Evolutionary conservation across 208 protist genomes (phyloP), one percentile per base, ranked within the genome.

Genomic region (Acanthamoeba lenticulata): DNA sequence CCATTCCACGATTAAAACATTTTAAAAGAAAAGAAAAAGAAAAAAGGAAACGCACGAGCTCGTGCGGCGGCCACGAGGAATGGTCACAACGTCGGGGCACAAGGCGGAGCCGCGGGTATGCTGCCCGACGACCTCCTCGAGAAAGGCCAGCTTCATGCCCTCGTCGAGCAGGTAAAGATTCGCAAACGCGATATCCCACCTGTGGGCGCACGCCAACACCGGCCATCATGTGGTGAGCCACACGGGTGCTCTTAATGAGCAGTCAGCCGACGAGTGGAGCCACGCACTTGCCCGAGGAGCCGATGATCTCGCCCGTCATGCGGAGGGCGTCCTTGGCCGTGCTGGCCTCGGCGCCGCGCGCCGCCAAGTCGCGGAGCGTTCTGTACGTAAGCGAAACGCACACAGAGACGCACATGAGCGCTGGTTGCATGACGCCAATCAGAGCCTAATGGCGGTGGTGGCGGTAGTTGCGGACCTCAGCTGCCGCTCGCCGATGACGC

Each of bases 151-250:
- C 57, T 91, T 91, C 40, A n/a, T 69, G 21, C 57, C 34, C 1
- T 91, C 85, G 57, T 91, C 57, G 85, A 91, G 36, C 52, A 72
- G 52, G 34, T 91, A 91, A 4, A 91, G 32, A 29, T 74, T 72
- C 11, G 85, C 85, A 45, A 91, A 69, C 9, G 85, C 29, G 24
- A 91, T 91, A 34, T 91, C 85, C 85, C 85, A 91, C 24, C 57
- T 91, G 29, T n/a, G 38, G 9, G 38, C 45, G 42, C 13, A 32
- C 15, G 27, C 15, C 13, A 42, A 40, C 32, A n/a, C n/a, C n/a
- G n/a, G n/a, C 17, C n/a, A 79, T 42, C 27, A 79, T 32, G 36
- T n/a, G n/a, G n/a, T n/a, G n/a, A n/a, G n/a, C n/a, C n/a, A n/a
- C n/a, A n/a, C n/a, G n/a, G n/a, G n/a, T n/a, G n/a, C n/a, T n/a